Percentiles rank a stretch among this genome's conserved stretches.
Conservation (phyloP, 2,329 filamentous ascomycete species). For the Hortaea werneckii region DNA sequence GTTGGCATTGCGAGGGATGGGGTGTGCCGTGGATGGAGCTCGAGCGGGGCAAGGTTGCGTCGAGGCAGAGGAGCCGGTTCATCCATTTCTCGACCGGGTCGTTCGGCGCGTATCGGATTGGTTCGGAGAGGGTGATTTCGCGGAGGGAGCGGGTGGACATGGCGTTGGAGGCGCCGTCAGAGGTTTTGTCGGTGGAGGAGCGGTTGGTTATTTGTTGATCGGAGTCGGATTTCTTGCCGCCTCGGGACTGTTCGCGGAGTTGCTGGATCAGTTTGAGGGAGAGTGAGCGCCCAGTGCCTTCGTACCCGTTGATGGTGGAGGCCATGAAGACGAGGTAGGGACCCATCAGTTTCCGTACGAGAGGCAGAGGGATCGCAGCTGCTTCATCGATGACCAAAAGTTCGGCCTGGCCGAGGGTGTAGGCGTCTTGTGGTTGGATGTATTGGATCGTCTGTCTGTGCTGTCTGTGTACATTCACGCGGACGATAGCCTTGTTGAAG, state of each 20-base stretch:
- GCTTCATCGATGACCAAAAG: constrained; percentile 95
- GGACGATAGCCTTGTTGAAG: constrained; percentile 97
- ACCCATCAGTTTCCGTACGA: constrained; percentile 89
- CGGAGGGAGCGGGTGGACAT: constrained; percentile 67
- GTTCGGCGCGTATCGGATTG: constrained; percentile 85
- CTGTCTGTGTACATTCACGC: constrained; percentile 88
- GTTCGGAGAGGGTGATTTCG: constrained; percentile 86
- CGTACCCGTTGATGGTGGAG: constrained; percentile 97
- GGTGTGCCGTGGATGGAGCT: constrained; percentile 72
- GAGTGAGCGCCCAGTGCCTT: constrained; percentile 88
- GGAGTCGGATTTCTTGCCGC: constrained; percentile 44
- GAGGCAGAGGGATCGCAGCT: constrained; percentile 84
- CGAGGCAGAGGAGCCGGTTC: constrained; percentile 84
- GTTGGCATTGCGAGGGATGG: constrained; percentile 81
- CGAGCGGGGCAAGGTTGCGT: constrained; percentile 75
- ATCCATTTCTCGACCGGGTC: constrained; percentile 94
- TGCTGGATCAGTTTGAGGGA: constrained; percentile 97
- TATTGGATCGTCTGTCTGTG: constrained; percentile 98
- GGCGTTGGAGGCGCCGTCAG: constrained; percentile 49
- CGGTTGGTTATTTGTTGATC: constrained; percentile 64
- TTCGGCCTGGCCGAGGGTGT: constrained; percentile 90
- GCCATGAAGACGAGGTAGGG: constrained; percentile 99
- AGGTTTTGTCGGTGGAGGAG: constrained; percentile 62
- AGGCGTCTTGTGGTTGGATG: constrained; percentile 90
- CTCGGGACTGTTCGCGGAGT: constrained; percentile 80